Base-by-base conservation (phyloP, 2,329 filamentous ascomycete genomes). In the Ilyonectria robusta region DNA sequence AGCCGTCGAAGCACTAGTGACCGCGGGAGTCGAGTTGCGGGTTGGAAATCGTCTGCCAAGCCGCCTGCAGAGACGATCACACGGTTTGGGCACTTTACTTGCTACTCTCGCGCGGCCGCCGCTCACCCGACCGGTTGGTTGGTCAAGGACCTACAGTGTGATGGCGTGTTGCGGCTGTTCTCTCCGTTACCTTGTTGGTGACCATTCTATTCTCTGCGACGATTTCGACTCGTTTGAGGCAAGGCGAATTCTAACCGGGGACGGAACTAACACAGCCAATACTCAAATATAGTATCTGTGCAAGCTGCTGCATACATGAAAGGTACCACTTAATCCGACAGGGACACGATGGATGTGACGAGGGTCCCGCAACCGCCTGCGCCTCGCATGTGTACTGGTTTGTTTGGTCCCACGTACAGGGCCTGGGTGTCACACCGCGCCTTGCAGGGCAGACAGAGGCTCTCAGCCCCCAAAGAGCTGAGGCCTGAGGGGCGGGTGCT, bases 401-500 rank as follows among this genome's bases (percentile, higher is more conserved):
- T 65, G 62, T 60, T 64, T 65, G 44, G 58, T 61, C n/a, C 48
- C 57, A 53, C 35, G n/a, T 42, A 46, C 47, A 29, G 50, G 42
- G 42, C 44, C 48, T 47, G 26, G 35, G 33, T n/a, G 35, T 62
- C 35, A 29, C 40, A 59, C 55, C 44, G 55, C 59, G 57, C 50
- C 62, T 57, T 59, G 59, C 59, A 66, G 59, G 59, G 62, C 62
- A 62, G 37, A 53, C 62, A 62, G 37, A 53, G 31, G 46, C 35
- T 50, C 53, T 62, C 47, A 55, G 26, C 50, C 35, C 35, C 40
- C 31, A 40, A 60, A 42, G 31, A 55, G 21, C 48, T 33, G 17
- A 51, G 19, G 48, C 17, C 29, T 15, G 29, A 53, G 48, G 48
- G 44, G 46, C 15, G 46, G 50, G 51, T 50, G 48, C 21, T 33